Percentiles rank a stretch among this genome's conserved stretches.
Conservation (phyloP, 2,329 filamentous ascomycete species). For the Aspergillus proliferans region DNA sequence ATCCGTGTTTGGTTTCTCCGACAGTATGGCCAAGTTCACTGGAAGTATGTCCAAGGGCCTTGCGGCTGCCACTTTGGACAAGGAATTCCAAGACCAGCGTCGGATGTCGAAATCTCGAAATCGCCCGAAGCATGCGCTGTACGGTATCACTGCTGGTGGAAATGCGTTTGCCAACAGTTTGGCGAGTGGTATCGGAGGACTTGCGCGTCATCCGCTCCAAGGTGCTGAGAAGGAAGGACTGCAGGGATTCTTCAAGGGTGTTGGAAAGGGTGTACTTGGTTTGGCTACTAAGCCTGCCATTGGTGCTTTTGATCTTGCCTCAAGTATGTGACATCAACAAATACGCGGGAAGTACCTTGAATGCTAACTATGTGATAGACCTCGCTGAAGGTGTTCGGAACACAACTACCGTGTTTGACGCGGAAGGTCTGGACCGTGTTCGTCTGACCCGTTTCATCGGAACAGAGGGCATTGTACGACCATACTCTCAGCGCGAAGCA, state of each 20-base stretch:
- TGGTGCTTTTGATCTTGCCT: constrained; percentile 92
- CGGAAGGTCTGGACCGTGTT: constrained; percentile 86
- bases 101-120: constrained; percentile 91
- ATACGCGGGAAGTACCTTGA: not conserved
- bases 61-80: constrained; percentile 90
- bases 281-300: constrained; percentile 97
- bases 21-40: constrained; percentile 96
- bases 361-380: constrained; percentile 38
- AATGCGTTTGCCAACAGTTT: constrained; percentile 91
- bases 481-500: constrained; percentile 90
- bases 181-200: constrained; percentile 85
- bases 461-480: constrained; percentile 84
- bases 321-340: constrained; percentile 46
- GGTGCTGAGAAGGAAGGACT: constrained; percentile 94
- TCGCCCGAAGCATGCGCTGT: constrained; percentile 91
- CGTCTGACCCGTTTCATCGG: constrained; percentile 90
- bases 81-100: constrained; percentile 94
- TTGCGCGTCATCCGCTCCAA: constrained; percentile 89
- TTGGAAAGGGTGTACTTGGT: constrained; percentile 89
- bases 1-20: constrained; percentile 92
- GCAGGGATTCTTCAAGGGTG: constrained; percentile 91
- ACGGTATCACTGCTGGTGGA: constrained; percentile 89
- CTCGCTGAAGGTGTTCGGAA: constrained; percentile 97
- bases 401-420: constrained; percentile 96
- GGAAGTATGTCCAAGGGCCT: constrained; percentile 95